Evolutionary conservation across 2,329 filamentous ascomycete species (phyloP).

Genomic region (Elsinoe australis): DNA sequence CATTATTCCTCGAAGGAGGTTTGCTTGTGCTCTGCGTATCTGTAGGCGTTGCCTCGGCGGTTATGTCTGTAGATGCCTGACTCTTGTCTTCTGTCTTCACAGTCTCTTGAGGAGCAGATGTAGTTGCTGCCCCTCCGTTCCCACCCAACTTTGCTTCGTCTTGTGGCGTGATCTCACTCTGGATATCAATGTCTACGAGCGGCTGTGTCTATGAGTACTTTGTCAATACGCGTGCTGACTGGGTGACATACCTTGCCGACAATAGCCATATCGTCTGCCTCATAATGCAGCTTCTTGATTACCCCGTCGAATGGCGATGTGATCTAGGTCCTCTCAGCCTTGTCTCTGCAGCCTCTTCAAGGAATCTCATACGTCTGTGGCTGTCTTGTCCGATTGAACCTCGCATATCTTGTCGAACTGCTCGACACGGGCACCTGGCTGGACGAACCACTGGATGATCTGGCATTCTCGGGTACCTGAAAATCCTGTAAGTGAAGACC

Average conservation of each 20-base stretch:
- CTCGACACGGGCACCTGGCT: constrained; percentile 89
- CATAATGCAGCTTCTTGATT: constrained; percentile 93
- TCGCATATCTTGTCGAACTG: constrained; percentile 98
- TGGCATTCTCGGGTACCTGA: constrained; percentile 95
- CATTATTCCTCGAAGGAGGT: not conserved
- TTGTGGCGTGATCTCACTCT: constrained; percentile 62
- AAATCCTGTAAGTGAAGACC: constrained; percentile 19
- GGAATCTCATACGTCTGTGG: constrained; percentile 44
- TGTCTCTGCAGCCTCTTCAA: constrained; percentile 16
- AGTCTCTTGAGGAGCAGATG: constrained; percentile 20
- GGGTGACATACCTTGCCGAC: constrained; percentile 62
- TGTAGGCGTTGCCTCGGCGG: not conserved
- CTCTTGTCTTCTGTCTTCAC: constrained; percentile 6
- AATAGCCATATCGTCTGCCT: constrained; percentile 90
- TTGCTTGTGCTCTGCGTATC: not conserved
- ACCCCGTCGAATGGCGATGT: constrained; percentile 92
- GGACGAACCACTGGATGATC: constrained; percentile 98
- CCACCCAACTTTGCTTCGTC: constrained; percentile 40
- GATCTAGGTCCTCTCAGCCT: constrained; percentile 51
- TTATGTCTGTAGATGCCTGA: not conserved
- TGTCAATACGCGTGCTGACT: not conserved
- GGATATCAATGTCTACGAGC: constrained; percentile 89
- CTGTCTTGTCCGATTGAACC: constrained; percentile 95
- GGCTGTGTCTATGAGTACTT: constrained; percentile 45
- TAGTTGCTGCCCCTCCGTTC: constrained; percentile 21